Evolutionary conservation across 768 basidiomycete species (phyloP).

Genomic region (Collybia mongolica): DNA sequence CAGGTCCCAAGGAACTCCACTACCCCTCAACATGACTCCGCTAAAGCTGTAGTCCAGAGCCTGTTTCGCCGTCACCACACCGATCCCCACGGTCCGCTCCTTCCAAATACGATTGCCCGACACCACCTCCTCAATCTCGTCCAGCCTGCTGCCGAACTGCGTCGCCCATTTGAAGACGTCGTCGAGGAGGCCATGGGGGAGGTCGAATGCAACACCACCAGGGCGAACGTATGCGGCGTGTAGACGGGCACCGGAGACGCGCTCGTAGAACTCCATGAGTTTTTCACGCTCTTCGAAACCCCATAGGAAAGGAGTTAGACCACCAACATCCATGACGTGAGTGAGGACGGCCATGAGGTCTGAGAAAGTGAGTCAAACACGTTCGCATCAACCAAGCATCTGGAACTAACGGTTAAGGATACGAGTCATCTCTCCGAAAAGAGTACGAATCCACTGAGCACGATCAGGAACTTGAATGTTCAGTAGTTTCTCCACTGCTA

Average conservation of each 20-base stretch:
- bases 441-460: constrained; percentile 96
- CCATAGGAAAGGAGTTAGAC: constrained; percentile 98
- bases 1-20: constrained; percentile 93
- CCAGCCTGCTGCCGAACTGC: constrained; percentile 85
- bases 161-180: constrained; percentile 99
- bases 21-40: constrained; percentile 95
- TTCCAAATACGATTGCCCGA: constrained; percentile 99
- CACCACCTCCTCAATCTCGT: constrained; percentile 98
- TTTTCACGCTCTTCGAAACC: constrained; percentile 99
- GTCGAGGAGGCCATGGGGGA: constrained; percentile 97
- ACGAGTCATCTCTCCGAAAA: constrained; percentile 97
- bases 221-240: constrained; percentile 98
- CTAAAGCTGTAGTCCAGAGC: constrained; percentile 92
- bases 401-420: constrained; percentile 64
- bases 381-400: no score
- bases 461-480: constrained; percentile 97
- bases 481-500: constrained; percentile 96
- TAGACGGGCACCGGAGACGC: constrained; percentile 95
- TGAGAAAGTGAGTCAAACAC: constrained; percentile 20
- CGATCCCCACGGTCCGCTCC: constrained; percentile 87
- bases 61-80: constrained; percentile 87
- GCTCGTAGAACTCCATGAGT: constrained; percentile 99
- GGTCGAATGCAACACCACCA: constrained; percentile 95
- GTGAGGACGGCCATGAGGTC: constrained; percentile 97
- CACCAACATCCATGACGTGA: constrained; percentile 97